Percentiles rank a stretch among this genome's conserved stretches.
These are phyloP conservation scores for Populus deltoides DNA, from an alignment of 345 rosid genomes.

Conservation along the genomic window DNA sequence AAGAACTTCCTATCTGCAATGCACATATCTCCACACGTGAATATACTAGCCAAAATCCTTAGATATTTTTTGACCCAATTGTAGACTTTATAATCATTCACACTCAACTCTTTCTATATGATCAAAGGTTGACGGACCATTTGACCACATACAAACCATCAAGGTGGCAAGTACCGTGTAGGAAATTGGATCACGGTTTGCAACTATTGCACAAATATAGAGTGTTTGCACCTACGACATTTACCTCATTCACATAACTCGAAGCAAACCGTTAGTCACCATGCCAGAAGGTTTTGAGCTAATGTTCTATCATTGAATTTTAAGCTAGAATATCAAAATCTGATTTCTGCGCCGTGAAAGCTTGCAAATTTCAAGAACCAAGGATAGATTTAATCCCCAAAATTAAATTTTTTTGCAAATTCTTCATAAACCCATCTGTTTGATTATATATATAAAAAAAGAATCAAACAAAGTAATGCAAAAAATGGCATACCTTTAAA, in stretches of 20 bases:
- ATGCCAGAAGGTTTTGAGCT: neutral
- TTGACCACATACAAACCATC: neutral
- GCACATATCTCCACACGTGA: neutral
- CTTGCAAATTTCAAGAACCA: neutral
- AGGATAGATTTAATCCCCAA: neutral
- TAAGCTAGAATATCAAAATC: neutral
- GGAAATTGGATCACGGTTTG: neutral
- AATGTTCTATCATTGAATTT: neutral
- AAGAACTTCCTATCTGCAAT: neutral
- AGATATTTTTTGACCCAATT: neutral
- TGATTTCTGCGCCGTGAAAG: neutral
- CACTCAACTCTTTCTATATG: neutral
- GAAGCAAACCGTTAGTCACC: neutral
- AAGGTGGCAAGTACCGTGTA: neutral
- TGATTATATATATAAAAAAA: neutral
- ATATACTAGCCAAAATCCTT: neutral
- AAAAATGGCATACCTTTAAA: slow-evolving; percentile 59
- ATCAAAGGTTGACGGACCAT: neutral
- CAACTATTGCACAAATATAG: neutral
- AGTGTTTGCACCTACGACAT: neutral
- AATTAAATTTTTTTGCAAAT: neutral
- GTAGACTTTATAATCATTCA: neutral
- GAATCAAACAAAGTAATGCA: neutral
- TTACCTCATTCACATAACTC: neutral
- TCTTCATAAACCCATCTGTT: neutral